phyloP scores from a whole-genome alignment of 1,284 basidiomycete genomes.

The Porodaedalea pini region DNA sequence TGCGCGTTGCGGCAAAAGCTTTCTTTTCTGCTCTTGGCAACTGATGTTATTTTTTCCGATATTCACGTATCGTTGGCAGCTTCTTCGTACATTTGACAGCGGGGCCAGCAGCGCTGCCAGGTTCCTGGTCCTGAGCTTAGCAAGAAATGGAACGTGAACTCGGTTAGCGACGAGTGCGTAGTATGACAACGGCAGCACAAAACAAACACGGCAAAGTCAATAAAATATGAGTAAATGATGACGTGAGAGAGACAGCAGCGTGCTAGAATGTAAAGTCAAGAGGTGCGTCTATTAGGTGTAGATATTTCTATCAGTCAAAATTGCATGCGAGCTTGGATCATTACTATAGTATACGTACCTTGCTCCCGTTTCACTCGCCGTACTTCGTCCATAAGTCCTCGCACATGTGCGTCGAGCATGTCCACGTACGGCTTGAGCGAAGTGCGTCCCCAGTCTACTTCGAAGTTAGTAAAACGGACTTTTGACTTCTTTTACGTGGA shows the following conservation, averaged over 20 bases:
- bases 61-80: too few relatives aligned
- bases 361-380: constrained; percentile 48
- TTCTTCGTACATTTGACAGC: too few relatives aligned
- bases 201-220: too few relatives aligned
- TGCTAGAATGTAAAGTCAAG: constrained; percentile 8
- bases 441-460: constrained; percentile 64
- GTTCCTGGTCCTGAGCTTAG: too few relatives aligned
- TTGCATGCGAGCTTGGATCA: background rate
- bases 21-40: too few relatives aligned
- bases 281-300: background rate
- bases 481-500: background rate
- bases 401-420: constrained; percentile 77
- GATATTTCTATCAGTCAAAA: background rate
- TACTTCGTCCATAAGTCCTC: constrained; percentile 54
- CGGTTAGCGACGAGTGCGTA: too few relatives aligned
- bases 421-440: constrained; percentile 88
- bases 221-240: background rate
- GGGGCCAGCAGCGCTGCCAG: too few relatives aligned
- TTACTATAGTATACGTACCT: constrained; percentile 30
- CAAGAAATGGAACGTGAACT: too few relatives aligned
- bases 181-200: too few relatives aligned
- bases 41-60: too few relatives aligned
- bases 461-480: background rate
- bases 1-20: too few relatives aligned
- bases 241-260: background rate